Evolutionary conservation across 140 eudicot species (phyloP), one percentile per base, ranked within the genome.

Genomic region (Bidens hawaiensis): DNA sequence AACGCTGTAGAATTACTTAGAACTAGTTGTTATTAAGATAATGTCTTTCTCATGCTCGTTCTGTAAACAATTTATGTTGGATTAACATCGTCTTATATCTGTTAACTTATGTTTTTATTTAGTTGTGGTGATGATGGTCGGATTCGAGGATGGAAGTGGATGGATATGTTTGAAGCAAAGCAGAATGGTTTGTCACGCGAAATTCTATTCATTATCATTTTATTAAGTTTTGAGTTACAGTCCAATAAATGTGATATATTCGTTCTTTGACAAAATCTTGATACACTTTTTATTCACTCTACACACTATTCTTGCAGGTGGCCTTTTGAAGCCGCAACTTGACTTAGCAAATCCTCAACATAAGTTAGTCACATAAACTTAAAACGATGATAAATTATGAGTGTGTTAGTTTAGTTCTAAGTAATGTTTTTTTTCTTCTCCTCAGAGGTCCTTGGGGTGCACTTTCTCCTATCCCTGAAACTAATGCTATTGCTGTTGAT

Each of bases 81-180:
- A 53, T 26, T 38, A 53, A 26, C 22, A 14, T 36, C 26, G 19
- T 54, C 64, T 54, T 28, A 40, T 27, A 9, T 56, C 17, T 68
- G 66, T 46, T 69, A 52, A 61, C 31, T 27, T 43, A 16, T 50
- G 33, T 76, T 30, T 50, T 56, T 74, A 25, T 79, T 47, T 69
- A 91, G 96, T 67, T 91, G 99, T 65, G 99, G 99, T 6, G 96
- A 91, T 75, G 99, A 91, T 80, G 99, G 99, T 42, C 81, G 85
- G 60, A 78, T 88, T 62, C 83, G 82, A 50, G 99, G 99, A 74
- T 91, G 99, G 99, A 84, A 73, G 56, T 91, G 99, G 99, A 87
- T 76, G 57, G 93, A 84, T 33, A 73, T 87, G 18, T 30, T 69
- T 55, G 83, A 57, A n/a, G 55, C 78, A 16, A 77, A 82, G 26